Percentiles rank a stretch among this genome's conserved stretches.
Conservation (phyloP, 1,284 basidiomycete species). For the Cystobasidium sp. region DNA sequence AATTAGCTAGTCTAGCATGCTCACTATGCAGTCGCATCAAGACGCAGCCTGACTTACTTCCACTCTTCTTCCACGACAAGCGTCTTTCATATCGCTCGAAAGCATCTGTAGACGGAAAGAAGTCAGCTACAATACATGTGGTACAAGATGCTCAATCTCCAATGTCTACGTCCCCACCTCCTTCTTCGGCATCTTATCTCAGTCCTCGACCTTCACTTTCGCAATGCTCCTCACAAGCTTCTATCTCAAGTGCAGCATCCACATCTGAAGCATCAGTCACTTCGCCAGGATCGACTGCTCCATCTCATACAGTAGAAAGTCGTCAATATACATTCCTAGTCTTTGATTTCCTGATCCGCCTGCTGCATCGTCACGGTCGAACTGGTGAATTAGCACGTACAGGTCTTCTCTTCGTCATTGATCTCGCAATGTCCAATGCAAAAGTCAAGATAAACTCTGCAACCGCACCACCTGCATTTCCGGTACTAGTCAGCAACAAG, state of each 20-base stretch:
- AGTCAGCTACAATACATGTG: slow-evolving; percentile 64
- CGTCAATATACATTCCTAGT: slow-evolving; percentile 91
- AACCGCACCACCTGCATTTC: background rate
- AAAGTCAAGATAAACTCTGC: background rate
- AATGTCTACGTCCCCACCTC: slow-evolving; percentile 59
- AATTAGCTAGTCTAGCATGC: slow-evolving; percentile 85
- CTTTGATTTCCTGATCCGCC: slow-evolving; percentile 93
- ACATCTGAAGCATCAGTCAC: background rate
- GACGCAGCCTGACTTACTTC: slow-evolving; percentile 83
- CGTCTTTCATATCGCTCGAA: background rate
- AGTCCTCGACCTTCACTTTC: slow-evolving; percentile 24
- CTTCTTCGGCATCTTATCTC: slow-evolving; percentile 8
- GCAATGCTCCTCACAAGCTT: slow-evolving; percentile 10
- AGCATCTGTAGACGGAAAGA: slow-evolving; percentile 50
- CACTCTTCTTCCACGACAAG: slow-evolving; percentile 95
- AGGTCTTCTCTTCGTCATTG: slow-evolving; percentile 88
- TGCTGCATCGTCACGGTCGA: slow-evolving; percentile 89
- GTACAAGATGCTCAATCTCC: slow-evolving; percentile 1
- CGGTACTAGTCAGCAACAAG: slow-evolving; percentile 1
- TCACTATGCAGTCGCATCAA: slow-evolving; percentile 87
- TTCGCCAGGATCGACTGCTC: slow-evolving; percentile 50
- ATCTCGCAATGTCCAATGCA: slow-evolving; percentile 66
- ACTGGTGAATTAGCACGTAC: slow-evolving; percentile 93
- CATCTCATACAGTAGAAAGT: slow-evolving; percentile 4
- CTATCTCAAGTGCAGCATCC: background rate